Conservation (phyloP, 805 yeast genomes). For the Schwanniomyces polymorphus region DNA sequence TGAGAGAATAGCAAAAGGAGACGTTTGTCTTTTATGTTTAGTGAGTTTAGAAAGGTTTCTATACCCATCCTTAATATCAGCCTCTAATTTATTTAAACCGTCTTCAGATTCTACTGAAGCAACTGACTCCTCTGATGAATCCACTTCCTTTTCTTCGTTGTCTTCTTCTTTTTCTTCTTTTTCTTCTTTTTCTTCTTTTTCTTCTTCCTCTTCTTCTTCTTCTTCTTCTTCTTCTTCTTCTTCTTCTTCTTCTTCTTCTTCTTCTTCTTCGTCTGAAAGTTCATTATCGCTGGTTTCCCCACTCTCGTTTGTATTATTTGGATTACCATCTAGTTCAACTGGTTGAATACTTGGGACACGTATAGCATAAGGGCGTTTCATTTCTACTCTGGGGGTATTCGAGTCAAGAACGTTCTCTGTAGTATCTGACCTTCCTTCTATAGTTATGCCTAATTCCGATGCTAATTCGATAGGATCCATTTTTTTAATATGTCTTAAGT, state of each 20-base stretch:
- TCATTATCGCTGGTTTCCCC: conserved; percentile 5
- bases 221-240: conserved; percentile 10
- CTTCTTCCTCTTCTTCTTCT: neutral
- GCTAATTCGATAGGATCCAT: conserved; percentile 26
- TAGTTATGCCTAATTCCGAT: conserved; percentile 28
- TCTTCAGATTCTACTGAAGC: neutral
- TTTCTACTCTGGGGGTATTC: neutral
- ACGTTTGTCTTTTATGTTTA: neutral
- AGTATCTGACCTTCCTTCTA: conserved; percentile 10
- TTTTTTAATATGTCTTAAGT: conserved; percentile 14
- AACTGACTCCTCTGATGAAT: neutral
- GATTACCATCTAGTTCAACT: neutral
- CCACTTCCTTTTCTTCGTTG: neutral
- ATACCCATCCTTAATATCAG: conserved; percentile 1
- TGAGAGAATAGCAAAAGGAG: conserved; percentile 6
- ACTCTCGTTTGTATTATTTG: neutral
- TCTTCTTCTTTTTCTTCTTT: conserved; percentile 3
- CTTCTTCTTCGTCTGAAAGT: conserved; percentile 8
- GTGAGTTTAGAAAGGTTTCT: neutral
- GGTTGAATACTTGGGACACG: neutral
- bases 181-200: neutral
- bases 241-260: conserved; percentile 16
- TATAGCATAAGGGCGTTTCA: neutral
- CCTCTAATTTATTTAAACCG: neutral
- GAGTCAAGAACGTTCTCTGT: conserved; percentile 1